Base-by-base conservation (phyloP, 805 yeast genomes). In the Kodamaea laetipori region DNA sequence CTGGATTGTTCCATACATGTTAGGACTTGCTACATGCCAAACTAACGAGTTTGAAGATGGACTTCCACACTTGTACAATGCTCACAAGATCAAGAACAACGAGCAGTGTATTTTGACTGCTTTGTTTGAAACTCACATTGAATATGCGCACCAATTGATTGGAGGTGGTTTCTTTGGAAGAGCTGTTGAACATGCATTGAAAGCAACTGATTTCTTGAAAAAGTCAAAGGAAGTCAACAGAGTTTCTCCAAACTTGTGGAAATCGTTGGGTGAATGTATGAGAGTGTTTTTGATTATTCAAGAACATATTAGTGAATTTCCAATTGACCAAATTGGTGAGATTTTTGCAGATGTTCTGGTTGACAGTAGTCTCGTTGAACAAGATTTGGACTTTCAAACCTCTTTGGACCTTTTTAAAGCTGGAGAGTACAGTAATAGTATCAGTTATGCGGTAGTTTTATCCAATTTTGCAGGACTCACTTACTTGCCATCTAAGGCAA, bases 41-140 rank as follows among this genome's bases (percentile, higher is more conserved):
- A 71, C 84, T 55, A 84, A 85, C 3, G 84, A 85, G 40, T 89
- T 69, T 61, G 81, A 76, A 1, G 77, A 74, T 7, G 83, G 96
- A 10, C 66, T 84, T 25, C 62, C 51, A 1, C 64, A 70, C 11
- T 64, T 86, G 44, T 56, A 68, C 26, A 56, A 53, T 0, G 66
- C 89, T 0, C 58, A 77, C 26, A 55, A 43, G 0, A 48, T 49
- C 8, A 61, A 67, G 17, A 82, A 85, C 0, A 55, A 67, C 8
- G 86, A 85, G 40, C 61, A 62, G 17, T 68, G 75, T 50, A 54
- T 66, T 7, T 60, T 80, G 32, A 71, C 73, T 21, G 75, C 84
- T 0, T 60, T 85, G 8, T 76, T 80, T 44, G 82, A 82, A 44
- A 74, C 84, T 1, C 66, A 81, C 33, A 67, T 83, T 13, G 69